Evolutionary conservation across 257 asterid species (phyloP), one percentile per base, ranked within the genome.

Genomic region (Solanum corneliomulleri): DNA sequence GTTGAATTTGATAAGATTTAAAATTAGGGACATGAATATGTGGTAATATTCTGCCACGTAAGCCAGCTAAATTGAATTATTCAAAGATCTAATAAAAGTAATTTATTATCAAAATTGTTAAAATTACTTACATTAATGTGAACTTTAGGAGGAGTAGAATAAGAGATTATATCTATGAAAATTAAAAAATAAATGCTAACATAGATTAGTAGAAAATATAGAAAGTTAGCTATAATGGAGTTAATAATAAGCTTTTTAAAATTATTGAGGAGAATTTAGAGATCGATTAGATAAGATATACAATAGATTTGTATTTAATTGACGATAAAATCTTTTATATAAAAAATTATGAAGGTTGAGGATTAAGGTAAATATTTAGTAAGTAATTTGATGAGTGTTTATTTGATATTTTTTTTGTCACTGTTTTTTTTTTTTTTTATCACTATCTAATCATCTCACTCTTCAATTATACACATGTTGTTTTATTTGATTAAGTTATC

Each of bases 331-430:
- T 2, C n/a, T 56, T 56, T 0, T 10, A 56, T 18, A 56, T 18
- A 37, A 37, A 37, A 37, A 7, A 37, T 5, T 37, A 37, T 37
- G 7, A 37, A 5, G 39, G 39, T 56, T 18, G 2, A 7, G 4
- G n/a, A 56, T 18, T 56, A 6, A 56, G 64, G 11, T 1, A 56
- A 56, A 56, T 4, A 56, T 56, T 18, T 18, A 18, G 64, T 37
- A 37, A 1, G 39, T 37, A 37, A 37, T 5, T 5, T 56, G 20
- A 56, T 2, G 64, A 56, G 4, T 0, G n/a, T 18, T 6, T 16
- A 0, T 52, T 1, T 52, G 11, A 0, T n/a, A n/a, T 52, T 56
- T 56, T 0, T 3, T 11, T 56, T 56, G 3, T 56, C 11, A 0
- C 0, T 20, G 1, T 56, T 56, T 37, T 37, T 35, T 0, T 35